phyloP scores from a whole-genome alignment of 1,139 yeast genomes.

The Yamadazyma aaseri region DNA sequence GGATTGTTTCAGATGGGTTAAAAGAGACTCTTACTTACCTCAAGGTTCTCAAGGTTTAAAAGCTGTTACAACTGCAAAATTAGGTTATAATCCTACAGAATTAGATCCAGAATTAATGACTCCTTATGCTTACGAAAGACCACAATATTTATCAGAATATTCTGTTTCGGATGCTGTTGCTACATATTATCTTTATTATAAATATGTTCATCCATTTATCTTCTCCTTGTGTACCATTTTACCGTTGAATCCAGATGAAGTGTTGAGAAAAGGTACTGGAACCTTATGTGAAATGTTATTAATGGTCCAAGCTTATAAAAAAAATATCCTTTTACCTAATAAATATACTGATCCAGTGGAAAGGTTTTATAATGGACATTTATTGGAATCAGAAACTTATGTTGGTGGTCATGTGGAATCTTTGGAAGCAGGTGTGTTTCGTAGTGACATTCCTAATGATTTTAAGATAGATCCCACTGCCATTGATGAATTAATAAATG shows the following conservation, averaged over 20 bases:
- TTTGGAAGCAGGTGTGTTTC: slow-evolving; percentile 94
- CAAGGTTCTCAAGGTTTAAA: slow-evolving; percentile 98
- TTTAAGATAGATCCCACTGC: slow-evolving; percentile 82
- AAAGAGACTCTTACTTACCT: slow-evolving; percentile 94
- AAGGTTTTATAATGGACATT: slow-evolving; percentile 90
- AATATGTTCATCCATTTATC: slow-evolving; percentile 95
- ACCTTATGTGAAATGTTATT: slow-evolving; percentile 96
- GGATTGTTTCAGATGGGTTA: slow-evolving; percentile 99
- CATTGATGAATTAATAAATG: slow-evolving; percentile 72
- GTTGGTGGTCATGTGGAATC: slow-evolving; percentile 99
- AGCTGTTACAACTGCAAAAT: slow-evolving; percentile 93
- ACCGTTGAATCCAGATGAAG: slow-evolving; percentile 96
- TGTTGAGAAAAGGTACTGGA: slow-evolving; percentile 95
- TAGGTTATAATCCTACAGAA: slow-evolving; percentile 96
- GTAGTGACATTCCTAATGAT: slow-evolving; percentile 78
- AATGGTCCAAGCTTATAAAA: slow-evolving; percentile 92
- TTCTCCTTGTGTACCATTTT: slow-evolving; percentile 93
- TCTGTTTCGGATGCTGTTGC: slow-evolving; percentile 99
- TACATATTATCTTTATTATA: slow-evolving; percentile 91
- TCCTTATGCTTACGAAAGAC: slow-evolving; percentile 92
- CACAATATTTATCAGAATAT: slow-evolving; percentile 90
- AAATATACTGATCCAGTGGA: slow-evolving; percentile 92
- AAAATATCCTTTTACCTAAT: slow-evolving; percentile 79
- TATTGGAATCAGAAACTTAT: slow-evolving; percentile 92
- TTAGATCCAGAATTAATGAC: slow-evolving; percentile 98